These are phyloP conservation scores for Polyporus tsugae DNA, from an alignment of 1,284 basidiomycete genomes.

Conservation along the genomic window DNA sequence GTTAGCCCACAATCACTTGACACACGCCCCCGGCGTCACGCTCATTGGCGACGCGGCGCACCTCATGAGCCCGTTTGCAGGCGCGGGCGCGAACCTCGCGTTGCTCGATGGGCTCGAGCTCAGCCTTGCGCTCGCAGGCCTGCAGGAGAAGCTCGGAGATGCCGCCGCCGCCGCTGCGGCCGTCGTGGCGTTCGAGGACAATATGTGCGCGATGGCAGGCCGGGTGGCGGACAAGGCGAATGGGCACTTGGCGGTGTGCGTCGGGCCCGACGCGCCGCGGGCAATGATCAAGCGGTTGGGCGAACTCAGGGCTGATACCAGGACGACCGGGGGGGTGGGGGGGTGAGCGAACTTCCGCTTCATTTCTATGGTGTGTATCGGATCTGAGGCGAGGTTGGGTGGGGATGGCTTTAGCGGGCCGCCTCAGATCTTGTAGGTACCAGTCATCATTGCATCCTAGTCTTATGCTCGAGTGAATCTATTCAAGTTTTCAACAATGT, in stretches of 20 bases:
- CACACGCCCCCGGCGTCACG: too few species aligned
- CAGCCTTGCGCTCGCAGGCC: constrained; percentile 13
- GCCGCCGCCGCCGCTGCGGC: constrained; percentile 12
- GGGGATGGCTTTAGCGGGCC: not conserved
- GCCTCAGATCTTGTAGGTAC: not conserved
- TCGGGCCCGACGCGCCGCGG: not conserved
- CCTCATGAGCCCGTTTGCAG: constrained; percentile 54
- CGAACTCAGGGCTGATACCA: not conserved
- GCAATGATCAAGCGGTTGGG: not conserved
- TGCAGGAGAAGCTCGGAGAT: not conserved
- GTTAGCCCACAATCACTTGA: too few species aligned
- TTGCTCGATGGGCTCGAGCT: constrained; percentile 44
- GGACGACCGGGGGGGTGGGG: too few species aligned
- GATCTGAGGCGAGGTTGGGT: too few species aligned
- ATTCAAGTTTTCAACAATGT: too few species aligned
- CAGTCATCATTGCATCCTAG: too few species aligned
- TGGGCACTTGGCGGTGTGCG: constrained; percentile 1
- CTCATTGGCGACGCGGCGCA: constrained; percentile 60
- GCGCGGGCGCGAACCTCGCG: constrained; percentile 54
- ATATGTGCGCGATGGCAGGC: constrained; percentile 7
- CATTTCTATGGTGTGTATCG: too few species aligned
- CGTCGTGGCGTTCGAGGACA: constrained; percentile 16
- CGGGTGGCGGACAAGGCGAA: not conserved
- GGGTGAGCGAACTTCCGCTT: constrained; percentile 1
- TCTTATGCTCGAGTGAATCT: too few species aligned